Percentiles rank a stretch among this genome's conserved stretches.
Evolutionary conservation across 2,329 filamentous ascomycete genomes (phyloP).

Genomic region (Mycosphaerelloides madeirae): DNA sequence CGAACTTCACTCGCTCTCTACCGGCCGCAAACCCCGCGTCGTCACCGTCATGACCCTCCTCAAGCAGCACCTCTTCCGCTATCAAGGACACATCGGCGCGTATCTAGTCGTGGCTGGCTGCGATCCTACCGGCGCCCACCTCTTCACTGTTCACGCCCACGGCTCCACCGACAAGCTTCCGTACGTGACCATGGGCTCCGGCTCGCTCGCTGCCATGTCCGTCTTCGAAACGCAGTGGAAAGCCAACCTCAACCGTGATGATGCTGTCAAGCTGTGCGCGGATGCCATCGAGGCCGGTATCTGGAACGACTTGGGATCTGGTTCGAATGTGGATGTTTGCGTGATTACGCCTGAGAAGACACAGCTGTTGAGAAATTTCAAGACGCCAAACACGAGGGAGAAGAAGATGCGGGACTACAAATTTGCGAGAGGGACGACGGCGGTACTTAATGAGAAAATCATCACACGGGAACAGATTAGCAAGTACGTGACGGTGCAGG

Average conservation of each 20-base stretch:
- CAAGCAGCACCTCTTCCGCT: slow-evolving; percentile 97
- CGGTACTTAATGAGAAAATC: slow-evolving; percentile 90
- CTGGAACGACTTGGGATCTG: slow-evolving; percentile 96
- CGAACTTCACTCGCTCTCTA: slow-evolving; percentile 93
- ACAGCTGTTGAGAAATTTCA: slow-evolving; percentile 84
- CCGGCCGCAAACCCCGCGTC: slow-evolving; percentile 91
- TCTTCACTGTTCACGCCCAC: slow-evolving; percentile 98
- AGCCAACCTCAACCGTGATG: slow-evolving; percentile 67
- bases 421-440: slow-evolving; percentile 88
- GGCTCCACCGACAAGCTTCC: slow-evolving; percentile 97
- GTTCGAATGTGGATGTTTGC: slow-evolving; percentile 94
- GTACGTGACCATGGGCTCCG: slow-evolving; percentile 98
- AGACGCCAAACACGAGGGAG: slow-evolving; percentile 85
- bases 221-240: slow-evolving; percentile 98
- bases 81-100: slow-evolving; percentile 96
- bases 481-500: slow-evolving; percentile 88
- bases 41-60: slow-evolving; percentile 99
- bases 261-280: slow-evolving; percentile 74
- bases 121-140: slow-evolving; percentile 88
- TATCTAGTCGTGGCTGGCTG: slow-evolving; percentile 96
- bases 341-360: slow-evolving; percentile 96
- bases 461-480: slow-evolving; percentile 91
- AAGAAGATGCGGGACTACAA: slow-evolving; percentile 91
- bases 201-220: slow-evolving; percentile 93
- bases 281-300: slow-evolving; percentile 95